Evolutionary conservation across 768 basidiomycete species (phyloP).

Genomic region (Xerocomellus amylosporus): DNA sequence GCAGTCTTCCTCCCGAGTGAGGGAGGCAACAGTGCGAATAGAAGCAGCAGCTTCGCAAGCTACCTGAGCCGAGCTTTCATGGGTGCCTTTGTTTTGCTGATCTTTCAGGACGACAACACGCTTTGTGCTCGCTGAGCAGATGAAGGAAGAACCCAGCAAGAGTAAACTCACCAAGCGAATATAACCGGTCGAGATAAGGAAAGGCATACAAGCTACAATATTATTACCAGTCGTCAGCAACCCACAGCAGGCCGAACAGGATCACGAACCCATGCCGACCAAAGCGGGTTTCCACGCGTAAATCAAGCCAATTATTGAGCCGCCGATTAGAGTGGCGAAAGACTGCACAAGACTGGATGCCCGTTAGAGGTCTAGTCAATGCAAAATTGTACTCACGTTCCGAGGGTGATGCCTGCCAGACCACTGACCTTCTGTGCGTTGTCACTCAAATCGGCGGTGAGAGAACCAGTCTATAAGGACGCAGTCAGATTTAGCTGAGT

Average conservation of each 20-base stretch:
- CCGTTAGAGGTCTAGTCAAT: background rate
- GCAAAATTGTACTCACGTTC: slow-evolving; percentile 48
- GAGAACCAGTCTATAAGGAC: slow-evolving; percentile 65
- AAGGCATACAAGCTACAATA: slow-evolving; percentile 56
- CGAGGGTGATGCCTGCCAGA: slow-evolving; percentile 83
- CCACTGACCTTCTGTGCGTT: slow-evolving; percentile 89
- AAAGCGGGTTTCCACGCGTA: slow-evolving; percentile 79
- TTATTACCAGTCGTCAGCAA: background rate
- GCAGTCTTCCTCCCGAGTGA: slow-evolving; percentile 86
- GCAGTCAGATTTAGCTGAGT: background rate
- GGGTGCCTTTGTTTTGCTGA: slow-evolving; percentile 72
- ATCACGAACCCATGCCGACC: slow-evolving; percentile 56
- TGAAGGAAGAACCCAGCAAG: background rate
- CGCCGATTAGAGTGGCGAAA: slow-evolving; percentile 63
- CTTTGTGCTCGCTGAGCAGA: slow-evolving; percentile 28
- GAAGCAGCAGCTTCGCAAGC: slow-evolving; percentile 91
- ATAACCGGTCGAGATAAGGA: slow-evolving; percentile 71
- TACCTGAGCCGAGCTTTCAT: slow-evolving; percentile 79
- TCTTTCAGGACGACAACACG: slow-evolving; percentile 89
- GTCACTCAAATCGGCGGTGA: slow-evolving; percentile 79
- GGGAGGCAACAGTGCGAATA: slow-evolving; percentile 85
- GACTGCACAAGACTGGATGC: slow-evolving; percentile 69
- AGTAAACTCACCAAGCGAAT: slow-evolving; percentile 64
- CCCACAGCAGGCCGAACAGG: no score
- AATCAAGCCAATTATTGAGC: slow-evolving; percentile 71